Conservation (phyloP, 352 stramenopile genomes). For the Pythium phragmiticola region DNA sequence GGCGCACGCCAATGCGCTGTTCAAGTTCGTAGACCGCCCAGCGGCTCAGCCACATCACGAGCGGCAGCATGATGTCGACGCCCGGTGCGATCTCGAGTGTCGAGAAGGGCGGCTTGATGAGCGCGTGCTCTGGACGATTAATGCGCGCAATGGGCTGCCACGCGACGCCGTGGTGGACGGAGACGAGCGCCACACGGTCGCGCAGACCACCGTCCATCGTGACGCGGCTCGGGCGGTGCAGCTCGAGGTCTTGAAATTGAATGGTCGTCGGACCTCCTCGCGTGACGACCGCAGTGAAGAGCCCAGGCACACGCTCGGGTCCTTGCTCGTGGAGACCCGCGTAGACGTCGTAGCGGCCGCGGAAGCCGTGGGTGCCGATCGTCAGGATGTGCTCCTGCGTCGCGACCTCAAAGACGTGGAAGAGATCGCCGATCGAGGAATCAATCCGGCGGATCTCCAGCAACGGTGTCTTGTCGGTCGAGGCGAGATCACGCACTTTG, state of each 20-base stretch:
- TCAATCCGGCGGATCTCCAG: constrained; percentile 15
- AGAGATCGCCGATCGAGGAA: background rate
- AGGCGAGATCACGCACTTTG: constrained; percentile 2
- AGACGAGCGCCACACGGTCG: constrained; percentile 13
- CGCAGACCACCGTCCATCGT: background rate
- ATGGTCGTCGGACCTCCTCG: background rate
- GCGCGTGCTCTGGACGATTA: constrained; percentile 6
- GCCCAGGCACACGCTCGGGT: constrained; percentile 6
- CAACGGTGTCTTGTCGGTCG: background rate
- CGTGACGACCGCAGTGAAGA: constrained; percentile 1
- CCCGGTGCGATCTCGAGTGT: constrained; percentile 6
- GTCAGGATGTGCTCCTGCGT: constrained; percentile 13
- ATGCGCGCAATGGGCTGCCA: constrained; percentile 13
- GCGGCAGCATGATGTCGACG: constrained; percentile 10
- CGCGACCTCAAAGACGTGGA: constrained; percentile 5
- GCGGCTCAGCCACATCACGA: constrained; percentile 13
- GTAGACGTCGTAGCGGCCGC: constrained; percentile 11
- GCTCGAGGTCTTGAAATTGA: constrained; percentile 13
- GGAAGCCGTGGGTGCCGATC: background rate
- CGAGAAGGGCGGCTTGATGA: constrained; percentile 7
- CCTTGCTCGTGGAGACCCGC: constrained; percentile 2
- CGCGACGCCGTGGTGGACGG: constrained; percentile 13
- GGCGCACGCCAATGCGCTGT: constrained; percentile 6
- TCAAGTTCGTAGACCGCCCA: constrained; percentile 11
- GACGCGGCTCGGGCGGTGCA: constrained; percentile 11